A percentile compares a stretch with the other conserved stretches of the same genome.
Conservation (phyloP, 495 filamentous ascomycete species). For the Daldinia decipiens region DNA sequence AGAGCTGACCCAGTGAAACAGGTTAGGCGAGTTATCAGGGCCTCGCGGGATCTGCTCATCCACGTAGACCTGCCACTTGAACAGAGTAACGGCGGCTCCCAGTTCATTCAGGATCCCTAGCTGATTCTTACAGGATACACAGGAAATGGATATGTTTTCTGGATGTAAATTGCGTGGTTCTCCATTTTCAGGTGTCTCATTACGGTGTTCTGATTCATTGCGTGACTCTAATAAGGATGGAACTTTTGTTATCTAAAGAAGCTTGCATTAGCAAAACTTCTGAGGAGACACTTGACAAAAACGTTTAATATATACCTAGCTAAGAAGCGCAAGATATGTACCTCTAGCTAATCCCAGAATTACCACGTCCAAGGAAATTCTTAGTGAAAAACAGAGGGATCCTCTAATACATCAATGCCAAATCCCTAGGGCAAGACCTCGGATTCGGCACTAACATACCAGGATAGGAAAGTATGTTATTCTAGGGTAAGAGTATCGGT, state of each 20-base stretch:
- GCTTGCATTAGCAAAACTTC: slow-evolving; percentile 52
- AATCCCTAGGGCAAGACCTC: slow-evolving; percentile 46
- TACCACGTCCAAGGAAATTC: slow-evolving; percentile 59
- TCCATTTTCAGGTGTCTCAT: slow-evolving; percentile 1
- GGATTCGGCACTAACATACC: slow-evolving; percentile 35
- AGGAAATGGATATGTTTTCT: slow-evolving; percentile 54
- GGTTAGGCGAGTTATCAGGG: slow-evolving; percentile 34
- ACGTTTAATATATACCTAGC: background rate
- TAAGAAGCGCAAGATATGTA: slow-evolving; percentile 57
- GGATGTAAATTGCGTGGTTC: slow-evolving; percentile 4
- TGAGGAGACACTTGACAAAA: slow-evolving; percentile 35
- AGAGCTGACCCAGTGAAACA: slow-evolving; percentile 59
- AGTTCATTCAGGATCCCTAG: slow-evolving; percentile 66
- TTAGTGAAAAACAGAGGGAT: slow-evolving; percentile 62
- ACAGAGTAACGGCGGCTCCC: slow-evolving; percentile 49
- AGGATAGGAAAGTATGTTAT: slow-evolving; percentile 54
- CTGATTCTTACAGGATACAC: slow-evolving; percentile 52
- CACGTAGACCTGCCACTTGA: slow-evolving; percentile 54
- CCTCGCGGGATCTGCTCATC: slow-evolving; percentile 29
- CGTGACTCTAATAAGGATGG: background rate
- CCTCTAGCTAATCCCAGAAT: slow-evolving; percentile 67
- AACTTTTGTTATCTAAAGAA: slow-evolving; percentile 53
- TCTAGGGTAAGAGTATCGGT: slow-evolving; percentile 97
- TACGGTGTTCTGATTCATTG: background rate
- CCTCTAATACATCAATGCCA: slow-evolving; percentile 41